Evolutionary conservation across 1,284 basidiomycete species (phyloP).

Genomic region (Chondrostereum purpureum): DNA sequence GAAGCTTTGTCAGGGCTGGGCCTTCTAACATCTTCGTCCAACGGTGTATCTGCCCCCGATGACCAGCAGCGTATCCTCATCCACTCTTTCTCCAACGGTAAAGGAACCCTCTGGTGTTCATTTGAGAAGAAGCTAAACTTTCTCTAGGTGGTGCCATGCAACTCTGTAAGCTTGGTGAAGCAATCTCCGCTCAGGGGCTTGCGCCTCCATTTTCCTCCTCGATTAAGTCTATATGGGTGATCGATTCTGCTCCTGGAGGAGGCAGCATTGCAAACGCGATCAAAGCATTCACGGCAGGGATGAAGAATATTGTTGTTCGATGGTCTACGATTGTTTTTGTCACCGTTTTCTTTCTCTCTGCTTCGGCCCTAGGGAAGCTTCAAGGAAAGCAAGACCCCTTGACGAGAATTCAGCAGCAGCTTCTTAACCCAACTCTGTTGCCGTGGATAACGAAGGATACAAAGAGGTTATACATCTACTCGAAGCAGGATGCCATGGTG

Average conservation of each 20-base stretch:
- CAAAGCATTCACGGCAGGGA: constrained; percentile 33
- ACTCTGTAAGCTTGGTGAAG: constrained; percentile 29
- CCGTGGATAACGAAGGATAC: constrained; percentile 39
- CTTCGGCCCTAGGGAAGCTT: constrained; percentile 12
- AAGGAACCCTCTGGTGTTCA: no score
- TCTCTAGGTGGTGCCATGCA: constrained; percentile 40
- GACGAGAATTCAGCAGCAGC: constrained; percentile 20
- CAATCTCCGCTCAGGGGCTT: constrained; percentile 25
- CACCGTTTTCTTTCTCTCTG: constrained; percentile 17
- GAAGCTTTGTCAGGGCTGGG: constrained; percentile 33
- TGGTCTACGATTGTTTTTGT: constrained; percentile 19
- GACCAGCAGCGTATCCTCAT: constrained; percentile 32
- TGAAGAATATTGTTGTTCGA: constrained; percentile 30
- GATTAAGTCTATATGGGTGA: constrained; percentile 28
- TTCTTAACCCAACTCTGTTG: constrained; percentile 30
- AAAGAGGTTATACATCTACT: constrained; percentile 50
- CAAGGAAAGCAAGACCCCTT: constrained; percentile 15
- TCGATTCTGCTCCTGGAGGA: constrained; percentile 46
- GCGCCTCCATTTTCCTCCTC: constrained; percentile 9
- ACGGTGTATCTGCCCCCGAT: constrained; percentile 9
- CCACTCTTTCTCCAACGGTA: constrained; percentile 54
- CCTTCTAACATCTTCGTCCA: constrained; percentile 22
- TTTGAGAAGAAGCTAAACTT: constrained; percentile 2
- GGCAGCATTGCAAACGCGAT: constrained; percentile 23
- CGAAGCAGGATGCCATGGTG: constrained; percentile 41